Conservation (phyloP, 2,329 filamentous ascomycete genomes). For the Aspergillus pseudoterreus region DNA sequence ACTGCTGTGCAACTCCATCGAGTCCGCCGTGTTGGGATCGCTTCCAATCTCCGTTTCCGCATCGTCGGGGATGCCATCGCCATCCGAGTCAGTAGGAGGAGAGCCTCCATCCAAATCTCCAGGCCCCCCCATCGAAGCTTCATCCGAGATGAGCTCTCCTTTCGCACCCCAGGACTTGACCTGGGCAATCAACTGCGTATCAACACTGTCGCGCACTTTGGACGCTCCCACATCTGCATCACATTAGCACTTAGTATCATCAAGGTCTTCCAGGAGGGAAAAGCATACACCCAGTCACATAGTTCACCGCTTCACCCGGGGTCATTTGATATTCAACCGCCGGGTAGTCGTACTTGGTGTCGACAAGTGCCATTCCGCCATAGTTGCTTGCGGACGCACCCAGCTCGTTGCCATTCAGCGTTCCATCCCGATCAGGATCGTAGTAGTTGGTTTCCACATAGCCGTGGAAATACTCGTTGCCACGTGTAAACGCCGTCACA, state of each 20-base stretch:
- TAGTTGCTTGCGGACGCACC: conserved; percentile 10
- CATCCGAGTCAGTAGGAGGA: conserved; percentile 10
- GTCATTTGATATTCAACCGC: conserved; percentile 6
- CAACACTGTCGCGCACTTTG: conserved; percentile 13
- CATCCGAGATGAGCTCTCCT: conserved; percentile 14
- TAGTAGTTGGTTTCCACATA: conserved; percentile 53
- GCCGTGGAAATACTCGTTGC: conserved; percentile 53
- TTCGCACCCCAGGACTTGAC: conserved; percentile 11
- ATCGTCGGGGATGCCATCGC: conserved; percentile 16
- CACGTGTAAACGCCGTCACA: conserved; percentile 51
- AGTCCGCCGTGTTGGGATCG: conserved; percentile 13
- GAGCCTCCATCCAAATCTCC: conserved; percentile 12
- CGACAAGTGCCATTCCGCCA: conserved; percentile 13
- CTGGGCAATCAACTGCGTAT: conserved; percentile 9
- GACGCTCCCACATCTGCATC: conserved; percentile 13
- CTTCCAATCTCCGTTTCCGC: conserved; percentile 12
- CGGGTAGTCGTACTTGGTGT: conserved; percentile 12
- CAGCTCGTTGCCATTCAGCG: conserved; percentile 40
- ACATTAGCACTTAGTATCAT: not conserved
- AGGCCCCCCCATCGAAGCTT: conserved; percentile 11
- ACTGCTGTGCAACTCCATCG: conserved; percentile 12
- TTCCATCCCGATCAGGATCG: conserved; percentile 49
- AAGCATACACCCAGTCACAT: conserved; percentile 11
- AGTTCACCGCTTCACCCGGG: conserved; percentile 8
- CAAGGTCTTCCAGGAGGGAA: not conserved